These are phyloP conservation scores for Zoysia pacifica DNA, from an alignment of 176 grass and related monocot species.

Conservation along the genomic window DNA sequence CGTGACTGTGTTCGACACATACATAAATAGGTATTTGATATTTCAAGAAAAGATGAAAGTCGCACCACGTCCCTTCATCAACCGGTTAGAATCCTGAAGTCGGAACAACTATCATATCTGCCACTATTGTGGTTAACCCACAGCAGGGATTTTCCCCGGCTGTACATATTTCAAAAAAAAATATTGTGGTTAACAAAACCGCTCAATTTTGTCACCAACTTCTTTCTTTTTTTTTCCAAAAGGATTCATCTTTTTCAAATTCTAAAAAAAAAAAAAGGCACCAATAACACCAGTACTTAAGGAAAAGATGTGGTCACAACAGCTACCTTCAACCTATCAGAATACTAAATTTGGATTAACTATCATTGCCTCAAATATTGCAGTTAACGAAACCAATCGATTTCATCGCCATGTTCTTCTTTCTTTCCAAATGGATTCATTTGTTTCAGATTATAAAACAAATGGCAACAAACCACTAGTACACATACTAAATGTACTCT, in stretches of 20 bases:
- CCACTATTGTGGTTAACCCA: not conserved
- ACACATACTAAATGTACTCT: too few relatives aligned
- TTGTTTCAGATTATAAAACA: too few relatives aligned
- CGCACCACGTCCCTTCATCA: not conserved
- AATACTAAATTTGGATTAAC: too few relatives aligned
- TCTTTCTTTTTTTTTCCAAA: not conserved
- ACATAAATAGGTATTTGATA: not conserved
- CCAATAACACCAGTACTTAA: not conserved
- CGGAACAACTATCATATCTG: not conserved
- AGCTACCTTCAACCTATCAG: too few relatives aligned
- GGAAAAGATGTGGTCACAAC: too few relatives aligned
- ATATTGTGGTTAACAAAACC: not conserved
- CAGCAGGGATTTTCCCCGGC: too few relatives aligned
- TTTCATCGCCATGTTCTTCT: too few relatives aligned
- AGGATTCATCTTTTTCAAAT: not conserved
- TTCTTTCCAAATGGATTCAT: too few relatives aligned
- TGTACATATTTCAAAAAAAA: not conserved
- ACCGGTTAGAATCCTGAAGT: not conserved
- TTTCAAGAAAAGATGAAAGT: not conserved
- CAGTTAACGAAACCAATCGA: too few relatives aligned
- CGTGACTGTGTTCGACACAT: not conserved
- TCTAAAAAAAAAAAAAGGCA: not conserved
- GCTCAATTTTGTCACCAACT: not conserved
- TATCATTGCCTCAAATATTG: too few relatives aligned
- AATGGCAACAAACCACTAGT: too few relatives aligned